Evolutionary conservation across 768 basidiomycete species (phyloP).

Genomic region (Coprinopsis strossmayeri): DNA sequence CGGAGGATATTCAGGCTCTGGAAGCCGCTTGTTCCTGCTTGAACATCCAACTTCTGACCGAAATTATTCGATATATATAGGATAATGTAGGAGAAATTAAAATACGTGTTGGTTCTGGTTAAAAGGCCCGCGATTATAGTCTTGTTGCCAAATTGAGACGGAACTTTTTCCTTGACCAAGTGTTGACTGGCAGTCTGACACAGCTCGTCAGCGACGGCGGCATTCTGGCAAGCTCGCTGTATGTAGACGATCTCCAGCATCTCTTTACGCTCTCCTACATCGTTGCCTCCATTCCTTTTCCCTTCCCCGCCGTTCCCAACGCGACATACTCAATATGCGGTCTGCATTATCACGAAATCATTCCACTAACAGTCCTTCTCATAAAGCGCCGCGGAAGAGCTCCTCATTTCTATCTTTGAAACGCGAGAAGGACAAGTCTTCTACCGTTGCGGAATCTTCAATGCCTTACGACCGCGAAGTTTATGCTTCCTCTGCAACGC

Average conservation of each 20-base stretch:
- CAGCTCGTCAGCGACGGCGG: background rate
- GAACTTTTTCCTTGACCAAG: slow-evolving; percentile 5
- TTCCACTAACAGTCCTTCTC: slow-evolving; percentile 23
- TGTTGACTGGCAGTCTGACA: background rate
- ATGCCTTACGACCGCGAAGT: slow-evolving; percentile 16
- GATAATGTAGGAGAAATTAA: too few species aligned
- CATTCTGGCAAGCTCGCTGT: slow-evolving; percentile 2
- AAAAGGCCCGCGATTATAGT: too few species aligned
- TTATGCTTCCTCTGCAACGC: slow-evolving; percentile 22
- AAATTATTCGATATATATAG: background rate
- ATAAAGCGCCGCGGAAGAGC: slow-evolving; percentile 45
- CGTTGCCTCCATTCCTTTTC: background rate
- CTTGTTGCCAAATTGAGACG: background rate
- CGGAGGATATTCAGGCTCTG: slow-evolving; percentile 14
- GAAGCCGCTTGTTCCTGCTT: slow-evolving; percentile 14
- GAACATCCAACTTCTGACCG: slow-evolving; percentile 10
- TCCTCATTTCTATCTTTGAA: slow-evolving; percentile 52
- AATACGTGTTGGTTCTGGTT: slow-evolving; percentile 1
- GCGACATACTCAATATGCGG: slow-evolving; percentile 24
- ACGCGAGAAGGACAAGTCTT: slow-evolving; percentile 37
- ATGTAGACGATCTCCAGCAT: background rate
- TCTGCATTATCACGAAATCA: slow-evolving; percentile 31
- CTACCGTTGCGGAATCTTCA: slow-evolving; percentile 5
- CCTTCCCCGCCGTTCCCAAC: slow-evolving; percentile 6
- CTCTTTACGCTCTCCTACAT: background rate